Conservation (phyloP, 2,329 filamentous ascomycete species). For the Clonostachys byssicola region DNA sequence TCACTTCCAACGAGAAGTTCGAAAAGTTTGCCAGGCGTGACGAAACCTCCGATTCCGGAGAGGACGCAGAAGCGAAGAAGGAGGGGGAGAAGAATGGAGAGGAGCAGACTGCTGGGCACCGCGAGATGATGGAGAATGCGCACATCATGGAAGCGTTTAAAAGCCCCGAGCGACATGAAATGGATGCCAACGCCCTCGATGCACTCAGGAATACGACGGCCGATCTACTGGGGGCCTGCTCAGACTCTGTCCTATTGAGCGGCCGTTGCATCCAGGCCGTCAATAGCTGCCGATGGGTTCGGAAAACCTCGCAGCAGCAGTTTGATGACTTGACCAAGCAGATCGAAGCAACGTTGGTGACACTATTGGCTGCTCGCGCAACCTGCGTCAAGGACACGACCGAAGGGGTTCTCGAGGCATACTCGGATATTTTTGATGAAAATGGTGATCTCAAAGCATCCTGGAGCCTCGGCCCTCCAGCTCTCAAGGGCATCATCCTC, state of each 20-base stretch:
- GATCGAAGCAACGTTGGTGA: slow-evolving; percentile 12
- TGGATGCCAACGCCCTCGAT: slow-evolving; percentile 22
- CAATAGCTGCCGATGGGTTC: slow-evolving; percentile 22
- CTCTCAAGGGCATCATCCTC: slow-evolving; percentile 32
- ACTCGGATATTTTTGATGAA: slow-evolving; percentile 34
- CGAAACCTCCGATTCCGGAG: neutral
- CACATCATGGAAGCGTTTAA: slow-evolving; percentile 28
- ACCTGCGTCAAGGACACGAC: slow-evolving; percentile 25
- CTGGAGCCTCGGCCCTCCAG: slow-evolving; percentile 11
- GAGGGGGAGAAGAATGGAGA: neutral
- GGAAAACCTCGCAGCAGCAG: slow-evolving; percentile 9
- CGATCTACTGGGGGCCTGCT: slow-evolving; percentile 14
- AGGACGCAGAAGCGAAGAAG: neutral
- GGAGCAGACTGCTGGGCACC: slow-evolving; percentile 6
- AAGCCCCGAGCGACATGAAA: slow-evolving; percentile 23
- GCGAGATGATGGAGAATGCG: slow-evolving; percentile 21
- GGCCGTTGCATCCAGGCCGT: slow-evolving; percentile 15
- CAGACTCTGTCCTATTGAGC: slow-evolving; percentile 12
- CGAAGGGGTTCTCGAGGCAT: slow-evolving; percentile 28
- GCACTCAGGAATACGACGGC: slow-evolving; percentile 21
- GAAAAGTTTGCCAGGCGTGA: slow-evolving; percentile 4
- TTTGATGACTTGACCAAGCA: slow-evolving; percentile 11
- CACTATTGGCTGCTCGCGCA: slow-evolving; percentile 16
- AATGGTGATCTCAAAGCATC: slow-evolving; percentile 25
- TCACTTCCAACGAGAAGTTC: slow-evolving; percentile 11